A percentile compares a stretch with the other conserved stretches of the same genome.
phyloP scores from a whole-genome alignment of 768 basidiomycete genomes.

The Gloeopeniophorella convolvens region DNA sequence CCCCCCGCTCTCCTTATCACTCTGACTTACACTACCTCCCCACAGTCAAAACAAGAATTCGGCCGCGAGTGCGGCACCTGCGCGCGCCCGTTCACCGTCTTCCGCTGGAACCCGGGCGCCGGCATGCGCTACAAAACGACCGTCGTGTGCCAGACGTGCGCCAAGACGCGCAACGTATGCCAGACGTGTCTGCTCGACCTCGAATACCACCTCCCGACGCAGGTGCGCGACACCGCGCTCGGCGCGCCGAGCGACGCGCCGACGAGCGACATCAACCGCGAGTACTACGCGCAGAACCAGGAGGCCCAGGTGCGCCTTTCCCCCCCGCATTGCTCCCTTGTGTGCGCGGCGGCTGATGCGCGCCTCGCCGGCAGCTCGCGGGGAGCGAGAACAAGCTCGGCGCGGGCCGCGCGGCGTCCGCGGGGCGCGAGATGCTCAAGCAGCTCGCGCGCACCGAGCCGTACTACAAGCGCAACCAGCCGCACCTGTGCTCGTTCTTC shows the following conservation, averaged over 20 bases:
- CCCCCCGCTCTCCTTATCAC: background rate
- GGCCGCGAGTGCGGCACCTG: slow-evolving; percentile 97
- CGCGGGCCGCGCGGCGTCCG: slow-evolving; percentile 57
- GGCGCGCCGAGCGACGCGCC: slow-evolving; percentile 83
- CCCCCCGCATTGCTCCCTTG: background rate
- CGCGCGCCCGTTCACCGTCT: slow-evolving; percentile 92
- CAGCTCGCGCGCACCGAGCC: slow-evolving; percentile 92
- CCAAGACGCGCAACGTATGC: slow-evolving; percentile 94
- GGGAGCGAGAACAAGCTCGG: slow-evolving; percentile 62
- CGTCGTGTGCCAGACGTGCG: slow-evolving; percentile 94
- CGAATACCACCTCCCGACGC: slow-evolving; percentile 92
- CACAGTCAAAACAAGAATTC: slow-evolving; percentile 92
- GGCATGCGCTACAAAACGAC: slow-evolving; percentile 96
- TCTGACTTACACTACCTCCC: background rate
- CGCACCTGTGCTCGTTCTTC: slow-evolving; percentile 93
- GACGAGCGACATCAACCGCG: slow-evolving; percentile 94
- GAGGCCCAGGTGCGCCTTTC: slow-evolving; percentile 58
- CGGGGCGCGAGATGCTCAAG: slow-evolving; percentile 96
- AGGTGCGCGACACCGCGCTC: slow-evolving; percentile 94
- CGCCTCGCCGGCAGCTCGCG: slow-evolving; percentile 44
- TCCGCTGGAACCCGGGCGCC: slow-evolving; percentile 95
- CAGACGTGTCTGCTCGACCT: slow-evolving; percentile 97
- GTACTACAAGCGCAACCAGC: slow-evolving; percentile 93
- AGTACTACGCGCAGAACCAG: slow-evolving; percentile 92
- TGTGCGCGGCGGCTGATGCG: background rate